These are phyloP conservation scores for Trametopsis cervina DNA, from an alignment of 768 basidiomycete genomes.

Conservation along the genomic window DNA sequence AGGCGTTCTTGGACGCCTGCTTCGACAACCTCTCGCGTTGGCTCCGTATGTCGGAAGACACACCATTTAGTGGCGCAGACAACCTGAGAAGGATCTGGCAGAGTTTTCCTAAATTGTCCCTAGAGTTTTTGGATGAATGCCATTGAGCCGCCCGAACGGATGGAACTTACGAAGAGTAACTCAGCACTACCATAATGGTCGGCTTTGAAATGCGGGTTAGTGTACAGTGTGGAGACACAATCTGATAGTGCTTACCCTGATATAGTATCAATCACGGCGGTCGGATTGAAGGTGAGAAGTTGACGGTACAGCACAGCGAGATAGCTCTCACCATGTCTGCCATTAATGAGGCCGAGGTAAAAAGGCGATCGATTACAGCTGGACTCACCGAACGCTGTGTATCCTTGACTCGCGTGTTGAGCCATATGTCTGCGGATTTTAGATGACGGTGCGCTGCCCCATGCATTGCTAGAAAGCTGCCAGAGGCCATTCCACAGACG, in stretches of 20 bases:
- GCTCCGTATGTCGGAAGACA: slow-evolving; percentile 50
- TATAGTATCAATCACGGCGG: slow-evolving; percentile 1
- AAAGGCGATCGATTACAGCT: slow-evolving; percentile 4
- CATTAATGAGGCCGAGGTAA: not conserved
- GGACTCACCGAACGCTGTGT: slow-evolving; percentile 52
- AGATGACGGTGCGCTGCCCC: slow-evolving; percentile 66
- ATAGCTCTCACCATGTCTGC: slow-evolving; percentile 47
- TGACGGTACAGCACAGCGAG: not conserved
- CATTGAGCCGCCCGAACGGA: no score
- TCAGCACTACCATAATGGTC: slow-evolving; percentile 87
- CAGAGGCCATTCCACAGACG: slow-evolving; percentile 41
- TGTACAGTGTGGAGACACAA: not conserved
- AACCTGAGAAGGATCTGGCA: slow-evolving; percentile 32
- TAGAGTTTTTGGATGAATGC: no score
- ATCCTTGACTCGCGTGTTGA: slow-evolving; percentile 53
- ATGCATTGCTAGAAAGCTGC: slow-evolving; percentile 83
- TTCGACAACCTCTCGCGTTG: slow-evolving; percentile 50
- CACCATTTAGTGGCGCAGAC: slow-evolving; percentile 87
- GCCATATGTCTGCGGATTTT: slow-evolving; percentile 65
- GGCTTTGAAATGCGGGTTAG: slow-evolving; percentile 33
- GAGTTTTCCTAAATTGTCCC: slow-evolving; percentile 59
- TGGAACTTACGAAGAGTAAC: slow-evolving; percentile 60
- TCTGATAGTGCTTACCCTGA: slow-evolving; percentile 1
- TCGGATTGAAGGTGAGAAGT: not conserved
- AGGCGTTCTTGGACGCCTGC: slow-evolving; percentile 64